A percentile compares a stretch with the other conserved stretches of the same genome.
These are phyloP conservation scores for Alternaria tenuissima DNA, from an alignment of 2,329 filamentous ascomycete species.

Conservation along the genomic window DNA sequence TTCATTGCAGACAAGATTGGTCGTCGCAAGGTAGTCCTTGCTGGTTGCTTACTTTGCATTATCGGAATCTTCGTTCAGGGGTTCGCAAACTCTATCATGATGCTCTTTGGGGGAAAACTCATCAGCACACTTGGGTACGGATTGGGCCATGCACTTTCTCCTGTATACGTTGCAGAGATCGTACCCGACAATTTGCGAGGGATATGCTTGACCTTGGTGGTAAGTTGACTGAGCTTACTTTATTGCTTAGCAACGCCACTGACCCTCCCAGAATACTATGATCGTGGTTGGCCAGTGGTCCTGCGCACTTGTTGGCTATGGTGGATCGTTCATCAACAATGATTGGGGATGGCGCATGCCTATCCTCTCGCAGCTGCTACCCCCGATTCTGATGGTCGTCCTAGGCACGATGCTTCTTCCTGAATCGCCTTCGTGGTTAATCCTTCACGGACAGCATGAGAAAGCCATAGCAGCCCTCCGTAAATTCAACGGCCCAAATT, in stretches of 20 bases:
- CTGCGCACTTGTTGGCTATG: background rate
- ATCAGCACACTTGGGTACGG: too few relatives aligned
- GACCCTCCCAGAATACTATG: background rate
- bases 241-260: background rate
- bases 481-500: background rate
- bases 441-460: background rate
- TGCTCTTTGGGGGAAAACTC: too few relatives aligned
- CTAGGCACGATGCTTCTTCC: background rate
- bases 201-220: background rate
- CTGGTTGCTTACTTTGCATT: background rate
- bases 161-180: background rate
- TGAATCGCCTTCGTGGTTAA: background rate
- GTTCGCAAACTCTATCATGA: background rate
- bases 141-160: background rate
- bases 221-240: background rate
- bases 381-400: background rate
- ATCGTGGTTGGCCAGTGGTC: background rate
- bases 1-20: background rate
- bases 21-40: background rate
- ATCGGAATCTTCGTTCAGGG: background rate
- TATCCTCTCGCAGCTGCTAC: background rate
- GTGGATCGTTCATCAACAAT: too few relatives aligned
- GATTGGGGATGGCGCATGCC: background rate
- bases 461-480: background rate
- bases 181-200: background rate